phyloP scores from a whole-genome alignment of 768 basidiomycete species.

The Tephrocybe sp. region DNA sequence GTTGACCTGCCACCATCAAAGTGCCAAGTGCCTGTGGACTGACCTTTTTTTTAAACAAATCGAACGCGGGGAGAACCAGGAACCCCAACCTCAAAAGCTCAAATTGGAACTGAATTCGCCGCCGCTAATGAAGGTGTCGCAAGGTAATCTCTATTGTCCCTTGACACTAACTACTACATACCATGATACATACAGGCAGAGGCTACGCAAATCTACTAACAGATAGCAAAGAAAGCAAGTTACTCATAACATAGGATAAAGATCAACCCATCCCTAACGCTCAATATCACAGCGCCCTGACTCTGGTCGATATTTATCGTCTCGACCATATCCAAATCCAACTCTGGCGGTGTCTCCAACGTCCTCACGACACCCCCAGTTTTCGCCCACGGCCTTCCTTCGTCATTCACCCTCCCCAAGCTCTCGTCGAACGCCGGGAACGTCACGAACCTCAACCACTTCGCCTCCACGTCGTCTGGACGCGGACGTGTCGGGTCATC shows the following conservation, averaged over 20 bases:
- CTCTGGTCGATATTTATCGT: slow-evolving; percentile 80
- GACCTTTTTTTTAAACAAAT: too few relatives aligned
- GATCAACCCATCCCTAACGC: slow-evolving; percentile 66
- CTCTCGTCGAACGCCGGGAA: slow-evolving; percentile 57
- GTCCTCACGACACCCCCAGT: slow-evolving; percentile 54
- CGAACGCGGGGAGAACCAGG: too few relatives aligned
- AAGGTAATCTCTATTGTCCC: too few relatives aligned
- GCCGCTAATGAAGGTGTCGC: too few relatives aligned
- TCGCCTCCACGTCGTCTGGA: slow-evolving; percentile 34
- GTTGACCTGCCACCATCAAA: too few relatives aligned
- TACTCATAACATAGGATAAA: slow-evolving; percentile 69
- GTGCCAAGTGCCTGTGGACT: too few relatives aligned
- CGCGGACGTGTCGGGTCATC: slow-evolving; percentile 19
- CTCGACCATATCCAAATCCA: slow-evolving; percentile 66
- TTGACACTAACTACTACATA: too few relatives aligned
- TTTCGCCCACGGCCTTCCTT: slow-evolving; percentile 24
- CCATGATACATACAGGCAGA: neutral
- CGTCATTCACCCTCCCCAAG: slow-evolving; percentile 15
- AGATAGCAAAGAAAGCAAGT: slow-evolving; percentile 2
- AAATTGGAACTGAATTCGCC: too few relatives aligned
- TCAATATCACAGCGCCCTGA: slow-evolving; percentile 72
- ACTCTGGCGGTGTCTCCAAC: slow-evolving; percentile 60
- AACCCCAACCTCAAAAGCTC: too few relatives aligned
- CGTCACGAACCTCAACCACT: slow-evolving; percentile 67
- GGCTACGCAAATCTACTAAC: neutral